phyloP scores from a whole-genome alignment of 495 filamentous ascomycete species.

The Chlorociboria aeruginascens region DNA sequence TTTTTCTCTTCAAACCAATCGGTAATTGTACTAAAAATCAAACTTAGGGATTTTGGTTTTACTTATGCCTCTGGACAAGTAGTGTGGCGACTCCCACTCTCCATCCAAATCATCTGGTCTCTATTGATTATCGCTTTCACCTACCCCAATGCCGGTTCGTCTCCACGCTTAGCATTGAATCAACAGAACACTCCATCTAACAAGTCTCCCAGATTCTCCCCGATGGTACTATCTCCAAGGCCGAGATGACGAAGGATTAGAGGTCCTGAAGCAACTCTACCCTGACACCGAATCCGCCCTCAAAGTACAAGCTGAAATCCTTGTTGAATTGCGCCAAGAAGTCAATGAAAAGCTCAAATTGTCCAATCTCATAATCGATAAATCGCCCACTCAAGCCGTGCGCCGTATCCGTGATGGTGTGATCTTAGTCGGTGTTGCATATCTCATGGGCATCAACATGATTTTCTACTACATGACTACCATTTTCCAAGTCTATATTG shows the following conservation, averaged over 20 bases:
- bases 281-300: slow-evolving; percentile 18
- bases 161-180: no score
- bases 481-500: not conserved
- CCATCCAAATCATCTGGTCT: slow-evolving; percentile 26
- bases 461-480: slow-evolving; percentile 1
- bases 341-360: no score
- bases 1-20: not conserved
- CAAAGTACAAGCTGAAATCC: slow-evolving; percentile 2
- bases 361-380: not conserved
- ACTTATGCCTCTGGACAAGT: slow-evolving; percentile 19
- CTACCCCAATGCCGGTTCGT: slow-evolving; percentile 14
- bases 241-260: slow-evolving; percentile 26
- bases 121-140: slow-evolving; percentile 19
- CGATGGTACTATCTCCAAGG: slow-evolving; percentile 34
- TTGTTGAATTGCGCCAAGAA: no score
- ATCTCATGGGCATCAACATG: not conserved
- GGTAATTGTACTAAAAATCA: not conserved
- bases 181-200: no score
- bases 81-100: slow-evolving; percentile 27
- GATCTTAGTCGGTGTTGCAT: not conserved
- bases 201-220: slow-evolving; percentile 29
- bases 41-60: slow-evolving; percentile 18
- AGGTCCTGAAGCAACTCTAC: slow-evolving; percentile 27
- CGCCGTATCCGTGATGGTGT: slow-evolving; percentile 2
- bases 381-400: slow-evolving; percentile 8